phyloP scores from a whole-genome alignment of 139 green algal genomes.

The Picochlorum costavermella region DNA sequence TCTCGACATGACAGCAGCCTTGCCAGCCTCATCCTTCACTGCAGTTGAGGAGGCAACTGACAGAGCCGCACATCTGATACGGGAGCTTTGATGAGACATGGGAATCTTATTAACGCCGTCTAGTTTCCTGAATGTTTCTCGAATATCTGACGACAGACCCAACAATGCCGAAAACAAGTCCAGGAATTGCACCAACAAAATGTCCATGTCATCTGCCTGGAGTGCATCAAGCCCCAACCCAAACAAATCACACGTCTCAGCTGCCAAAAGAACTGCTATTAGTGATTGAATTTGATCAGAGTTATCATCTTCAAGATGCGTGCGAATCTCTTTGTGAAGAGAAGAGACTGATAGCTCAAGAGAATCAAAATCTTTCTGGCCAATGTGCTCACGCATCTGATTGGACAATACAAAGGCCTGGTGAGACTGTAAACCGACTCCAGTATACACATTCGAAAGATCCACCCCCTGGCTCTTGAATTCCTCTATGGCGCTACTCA shows the following conservation, averaged over 20 bases:
- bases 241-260: background rate
- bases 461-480: constrained; percentile 65
- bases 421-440: constrained; percentile 33
- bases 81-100: background rate
- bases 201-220: too few species aligned
- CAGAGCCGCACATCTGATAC: background rate
- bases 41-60: constrained; percentile 27
- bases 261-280: background rate
- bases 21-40: constrained; percentile 47
- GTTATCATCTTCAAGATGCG: background rate
- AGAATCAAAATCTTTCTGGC: background rate
- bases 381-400: constrained; percentile 15
- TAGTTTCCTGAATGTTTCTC: background rate
- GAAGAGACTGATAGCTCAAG: constrained; percentile 4
- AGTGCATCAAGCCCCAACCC: constrained; percentile 1
- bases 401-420: constrained; percentile 26
- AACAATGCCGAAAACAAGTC: background rate
- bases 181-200: too few species aligned
- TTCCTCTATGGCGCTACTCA: constrained; percentile 58
- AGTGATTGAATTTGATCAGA: background rate
- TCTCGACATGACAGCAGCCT: constrained; percentile 32
- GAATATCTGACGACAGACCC: background rate
- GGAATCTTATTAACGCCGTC: background rate
- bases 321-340: too few species aligned
- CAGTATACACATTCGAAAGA: constrained; percentile 53